These are phyloP conservation scores for Ballota nigra DNA, from an alignment of 257 asterid genomes.

Conservation along the genomic window DNA sequence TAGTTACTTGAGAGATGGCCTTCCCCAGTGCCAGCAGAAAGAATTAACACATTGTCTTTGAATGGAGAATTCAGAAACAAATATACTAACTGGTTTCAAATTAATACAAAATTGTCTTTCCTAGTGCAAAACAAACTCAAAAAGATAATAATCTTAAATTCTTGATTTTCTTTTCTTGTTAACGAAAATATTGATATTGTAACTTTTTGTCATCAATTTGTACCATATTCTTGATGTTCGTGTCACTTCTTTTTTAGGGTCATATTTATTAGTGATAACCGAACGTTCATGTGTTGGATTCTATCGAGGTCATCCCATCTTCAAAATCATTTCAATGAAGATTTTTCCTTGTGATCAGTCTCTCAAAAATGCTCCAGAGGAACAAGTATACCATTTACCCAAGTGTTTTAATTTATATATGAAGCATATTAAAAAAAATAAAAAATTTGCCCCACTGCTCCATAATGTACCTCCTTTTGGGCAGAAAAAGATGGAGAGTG, in stretches of 20 bases:
- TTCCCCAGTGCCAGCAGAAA: no score
- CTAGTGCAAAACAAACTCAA: no score
- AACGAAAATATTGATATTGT: neutral
- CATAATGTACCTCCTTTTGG: conserved; percentile 18
- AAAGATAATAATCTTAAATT: no score
- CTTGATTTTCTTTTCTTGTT: neutral
- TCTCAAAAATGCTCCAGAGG: conserved; percentile 62
- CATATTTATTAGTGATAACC: conserved; percentile 69
- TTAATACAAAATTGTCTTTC: no score
- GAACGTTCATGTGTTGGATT: conserved; percentile 84
- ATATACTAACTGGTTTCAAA: no score
- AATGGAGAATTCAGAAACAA: no score
- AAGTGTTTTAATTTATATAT: conserved; percentile 12
- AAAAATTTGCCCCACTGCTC: conserved; percentile 5
- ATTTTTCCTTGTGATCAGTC: conserved; percentile 79
- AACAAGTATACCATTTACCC: conserved; percentile 50
- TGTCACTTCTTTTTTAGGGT: conserved; percentile 47
- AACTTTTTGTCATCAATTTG: neutral
- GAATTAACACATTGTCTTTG: no score
- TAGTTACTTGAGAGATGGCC: no score
- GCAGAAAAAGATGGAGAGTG: conserved; percentile 83
- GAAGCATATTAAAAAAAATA: conserved; percentile 6
- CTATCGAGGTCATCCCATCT: conserved; percentile 73
- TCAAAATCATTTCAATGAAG: conserved; percentile 72
- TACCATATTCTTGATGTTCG: neutral